A percentile compares a stretch with the other conserved stretches of the same genome.
Conservation (phyloP, 352 stramenopile species). For the Hyaloperonospora arabidopsidis region DNA sequence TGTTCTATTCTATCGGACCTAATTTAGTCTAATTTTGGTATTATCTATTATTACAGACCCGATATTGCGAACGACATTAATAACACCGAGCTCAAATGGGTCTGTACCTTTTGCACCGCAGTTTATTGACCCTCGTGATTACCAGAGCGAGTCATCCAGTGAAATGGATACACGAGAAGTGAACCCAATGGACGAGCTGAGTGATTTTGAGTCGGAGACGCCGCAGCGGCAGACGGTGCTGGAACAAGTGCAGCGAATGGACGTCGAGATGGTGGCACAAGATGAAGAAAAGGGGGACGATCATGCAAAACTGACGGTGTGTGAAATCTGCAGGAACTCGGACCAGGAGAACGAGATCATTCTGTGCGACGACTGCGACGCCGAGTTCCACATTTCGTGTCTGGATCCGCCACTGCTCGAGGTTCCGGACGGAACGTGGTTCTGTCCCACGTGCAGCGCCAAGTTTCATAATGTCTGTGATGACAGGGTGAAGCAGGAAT, state of each 20-base stretch:
- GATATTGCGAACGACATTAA: neutral
- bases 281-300: constrained; percentile 2
- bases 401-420: constrained; percentile 36
- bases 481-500: constrained; percentile 21
- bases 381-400: constrained; percentile 59
- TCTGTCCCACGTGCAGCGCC: constrained; percentile 35
- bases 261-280: constrained; percentile 29
- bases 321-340: constrained; percentile 35
- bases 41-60: constrained; percentile 1
- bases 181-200: constrained; percentile 57
- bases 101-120: constrained; percentile 3
- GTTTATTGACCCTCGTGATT: constrained; percentile 25
- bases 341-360: constrained; percentile 38
- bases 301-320: constrained; percentile 23
- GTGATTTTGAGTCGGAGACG: constrained; percentile 40
- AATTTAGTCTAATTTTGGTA: neutral
- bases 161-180: constrained; percentile 43
- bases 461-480: too few species aligned
- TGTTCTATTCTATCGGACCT: constrained; percentile 2
- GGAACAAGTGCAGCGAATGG: constrained; percentile 10
- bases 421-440: constrained; percentile 49
- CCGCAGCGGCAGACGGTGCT: neutral
- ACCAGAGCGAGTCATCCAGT: constrained; percentile 44
- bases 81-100: neutral
- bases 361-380: constrained; percentile 49